Evolutionary conservation across 2,329 filamentous ascomycete species (phyloP).

Genomic region (Gaeumannomyces sp.): DNA sequence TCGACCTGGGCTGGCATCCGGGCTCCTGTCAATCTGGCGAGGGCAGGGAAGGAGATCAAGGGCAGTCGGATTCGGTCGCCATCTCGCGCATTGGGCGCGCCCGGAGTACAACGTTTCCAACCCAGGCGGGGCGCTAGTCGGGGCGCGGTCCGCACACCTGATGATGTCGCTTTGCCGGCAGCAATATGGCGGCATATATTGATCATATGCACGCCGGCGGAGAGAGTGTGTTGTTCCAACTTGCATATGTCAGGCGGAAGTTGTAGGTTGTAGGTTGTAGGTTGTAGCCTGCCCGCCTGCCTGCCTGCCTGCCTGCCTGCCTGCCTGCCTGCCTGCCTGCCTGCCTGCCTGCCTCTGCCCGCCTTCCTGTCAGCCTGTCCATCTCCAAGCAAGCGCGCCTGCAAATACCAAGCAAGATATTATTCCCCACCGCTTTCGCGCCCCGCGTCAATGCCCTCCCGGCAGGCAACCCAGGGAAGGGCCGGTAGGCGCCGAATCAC

Average conservation of each 20-base stretch:
- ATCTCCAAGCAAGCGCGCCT: not conserved
- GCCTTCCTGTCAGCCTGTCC: too few species aligned
- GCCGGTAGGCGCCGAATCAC: not conserved
- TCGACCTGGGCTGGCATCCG: too few species aligned
- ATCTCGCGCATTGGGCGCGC: not conserved
- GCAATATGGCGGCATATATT: constrained; percentile 4
- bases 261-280: too few species aligned
- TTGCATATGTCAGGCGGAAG: not conserved
- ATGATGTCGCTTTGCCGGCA: not conserved
- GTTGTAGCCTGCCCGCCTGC: too few species aligned
- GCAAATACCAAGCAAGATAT: too few species aligned
- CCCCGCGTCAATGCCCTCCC: not conserved
- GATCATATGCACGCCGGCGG: not conserved
- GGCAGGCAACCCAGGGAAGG: not conserved
- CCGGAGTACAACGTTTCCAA: not conserved
- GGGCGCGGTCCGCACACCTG: not conserved
- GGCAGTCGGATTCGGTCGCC: not conserved
- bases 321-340: too few species aligned
- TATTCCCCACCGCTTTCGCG: too few species aligned
- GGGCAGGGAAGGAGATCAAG: not conserved
- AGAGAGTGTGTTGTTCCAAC: not conserved
- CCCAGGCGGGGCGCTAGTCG: not conserved
- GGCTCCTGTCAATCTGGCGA: too few species aligned
- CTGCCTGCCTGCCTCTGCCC: too few species aligned
- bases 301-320: too few species aligned